A percentile compares a stretch with the other conserved stretches of the same genome.
These are phyloP conservation scores for Massospora cicadina DNA, from an alignment of 371 early-diverging fungal species.

Conservation along the genomic window DNA sequence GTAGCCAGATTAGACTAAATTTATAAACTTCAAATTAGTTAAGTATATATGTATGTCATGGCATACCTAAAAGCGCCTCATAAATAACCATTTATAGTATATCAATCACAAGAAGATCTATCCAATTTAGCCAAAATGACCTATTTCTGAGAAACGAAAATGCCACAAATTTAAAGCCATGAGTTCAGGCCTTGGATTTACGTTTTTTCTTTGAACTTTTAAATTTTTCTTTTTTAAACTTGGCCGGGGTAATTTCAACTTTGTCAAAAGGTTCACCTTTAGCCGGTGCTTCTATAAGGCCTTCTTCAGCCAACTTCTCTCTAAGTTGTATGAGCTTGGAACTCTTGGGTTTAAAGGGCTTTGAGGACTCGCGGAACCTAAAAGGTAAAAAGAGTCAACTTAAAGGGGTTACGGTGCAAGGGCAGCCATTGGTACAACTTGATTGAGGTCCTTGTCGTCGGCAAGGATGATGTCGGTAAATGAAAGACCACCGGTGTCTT, in stretches of 20 bases:
- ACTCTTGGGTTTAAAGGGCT: neutral
- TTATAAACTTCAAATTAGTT: too few species aligned
- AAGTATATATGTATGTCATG: too few species aligned
- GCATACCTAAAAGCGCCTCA: too few species aligned
- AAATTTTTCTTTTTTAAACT: neutral
- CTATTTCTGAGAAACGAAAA: too few species aligned
- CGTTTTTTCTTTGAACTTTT: neutral
- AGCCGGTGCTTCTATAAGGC: too few species aligned
- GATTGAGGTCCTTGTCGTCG: constrained; percentile 75
- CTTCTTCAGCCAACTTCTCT: neutral
- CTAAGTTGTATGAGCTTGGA: neutral
- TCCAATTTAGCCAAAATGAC: too few species aligned
- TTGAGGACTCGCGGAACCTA: neutral
- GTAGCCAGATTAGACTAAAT: too few species aligned
- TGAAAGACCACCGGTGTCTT: constrained; percentile 54
- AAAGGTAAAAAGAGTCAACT: neutral
- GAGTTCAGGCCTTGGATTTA: neutral
- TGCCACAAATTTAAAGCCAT: too few species aligned
- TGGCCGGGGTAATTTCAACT: neutral
- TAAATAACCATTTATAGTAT: too few species aligned
- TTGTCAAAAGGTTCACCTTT: too few species aligned
- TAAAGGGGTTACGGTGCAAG: constrained; percentile 51
- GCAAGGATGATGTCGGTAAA: constrained; percentile 73
- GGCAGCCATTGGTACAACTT: constrained; percentile 62
- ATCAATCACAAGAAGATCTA: too few species aligned